Percentiles rank a stretch among this genome's conserved stretches.
Evolutionary conservation across 768 basidiomycete genomes (phyloP).

Genomic region (Trametes punicea): DNA sequence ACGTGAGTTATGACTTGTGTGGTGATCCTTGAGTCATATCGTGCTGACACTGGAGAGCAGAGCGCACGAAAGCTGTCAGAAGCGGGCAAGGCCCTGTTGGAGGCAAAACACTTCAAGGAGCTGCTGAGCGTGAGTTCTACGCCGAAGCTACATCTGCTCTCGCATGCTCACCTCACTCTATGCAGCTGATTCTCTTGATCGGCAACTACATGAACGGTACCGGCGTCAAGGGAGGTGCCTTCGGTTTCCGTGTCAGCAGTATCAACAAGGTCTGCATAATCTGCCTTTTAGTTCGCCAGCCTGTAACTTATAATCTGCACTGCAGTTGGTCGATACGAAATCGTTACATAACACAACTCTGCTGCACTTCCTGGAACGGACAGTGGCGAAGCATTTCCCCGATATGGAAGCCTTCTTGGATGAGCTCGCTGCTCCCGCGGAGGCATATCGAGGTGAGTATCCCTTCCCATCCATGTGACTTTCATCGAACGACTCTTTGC

Average conservation of each 20-base stretch:
- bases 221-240: slow-evolving; percentile 93
- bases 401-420: slow-evolving; percentile 85
- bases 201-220: slow-evolving; percentile 99
- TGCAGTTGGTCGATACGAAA: slow-evolving; percentile 93
- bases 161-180: not conserved
- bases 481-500: slow-evolving; percentile 19
- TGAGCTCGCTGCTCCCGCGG: slow-evolving; percentile 84
- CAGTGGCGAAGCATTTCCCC: slow-evolving; percentile 83
- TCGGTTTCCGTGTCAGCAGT: slow-evolving; percentile 94
- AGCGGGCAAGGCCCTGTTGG: slow-evolving; percentile 74
- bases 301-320: not conserved
- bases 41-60: slow-evolving; percentile 36
- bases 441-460: slow-evolving; percentile 80
- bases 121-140: slow-evolving; percentile 64
- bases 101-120: slow-evolving; percentile 87
- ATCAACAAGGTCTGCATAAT: slow-evolving; percentile 76
- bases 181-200: slow-evolving; percentile 83
- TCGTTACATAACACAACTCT: slow-evolving; percentile 92
- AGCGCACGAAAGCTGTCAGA: slow-evolving; percentile 77
- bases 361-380: slow-evolving; percentile 90
- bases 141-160: not conserved
- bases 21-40: not conserved
- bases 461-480: slow-evolving; percentile 1
- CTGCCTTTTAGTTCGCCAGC: not conserved
- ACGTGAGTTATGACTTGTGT: slow-evolving; percentile 44